phyloP scores from a whole-genome alignment of 2,329 filamentous ascomycete genomes.

The Thielaviopsis populi region DNA sequence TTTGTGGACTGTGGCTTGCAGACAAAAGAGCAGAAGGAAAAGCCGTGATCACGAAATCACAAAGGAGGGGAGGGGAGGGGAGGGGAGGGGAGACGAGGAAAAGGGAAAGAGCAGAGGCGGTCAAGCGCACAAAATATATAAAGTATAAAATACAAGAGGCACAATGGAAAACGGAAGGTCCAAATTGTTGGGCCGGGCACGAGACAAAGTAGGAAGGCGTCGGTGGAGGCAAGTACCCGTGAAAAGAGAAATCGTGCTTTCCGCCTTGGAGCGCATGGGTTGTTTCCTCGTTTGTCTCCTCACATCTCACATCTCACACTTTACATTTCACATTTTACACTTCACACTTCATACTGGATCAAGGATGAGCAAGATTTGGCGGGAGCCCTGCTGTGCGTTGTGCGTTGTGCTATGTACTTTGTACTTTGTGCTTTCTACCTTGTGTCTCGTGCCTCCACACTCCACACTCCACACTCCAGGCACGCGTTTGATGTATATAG shows the following conservation, averaged over 20 bases:
- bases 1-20: background rate
- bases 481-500: background rate
- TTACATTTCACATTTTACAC: too few relatives aligned
- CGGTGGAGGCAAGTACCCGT: background rate
- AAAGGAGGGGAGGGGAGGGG: slow-evolving; percentile 12
- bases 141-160: background rate
- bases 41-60: background rate
- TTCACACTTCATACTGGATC: background rate
- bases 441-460: background rate
- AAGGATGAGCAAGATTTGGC: background rate
- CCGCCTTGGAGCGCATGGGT: background rate
- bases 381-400: background rate
- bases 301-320: background rate
- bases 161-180: background rate
- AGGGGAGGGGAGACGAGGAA: slow-evolving; percentile 15
- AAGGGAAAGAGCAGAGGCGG: slow-evolving; percentile 3
- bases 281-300: background rate
- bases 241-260: background rate
- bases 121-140: background rate
- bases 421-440: background rate
- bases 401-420: background rate
- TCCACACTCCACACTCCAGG: background rate
- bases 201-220: background rate
- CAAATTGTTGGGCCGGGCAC: background rate
- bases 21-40: background rate